phyloP scores from a whole-genome alignment of 1,284 basidiomycete genomes.

The Puccinia horiana region DNA sequence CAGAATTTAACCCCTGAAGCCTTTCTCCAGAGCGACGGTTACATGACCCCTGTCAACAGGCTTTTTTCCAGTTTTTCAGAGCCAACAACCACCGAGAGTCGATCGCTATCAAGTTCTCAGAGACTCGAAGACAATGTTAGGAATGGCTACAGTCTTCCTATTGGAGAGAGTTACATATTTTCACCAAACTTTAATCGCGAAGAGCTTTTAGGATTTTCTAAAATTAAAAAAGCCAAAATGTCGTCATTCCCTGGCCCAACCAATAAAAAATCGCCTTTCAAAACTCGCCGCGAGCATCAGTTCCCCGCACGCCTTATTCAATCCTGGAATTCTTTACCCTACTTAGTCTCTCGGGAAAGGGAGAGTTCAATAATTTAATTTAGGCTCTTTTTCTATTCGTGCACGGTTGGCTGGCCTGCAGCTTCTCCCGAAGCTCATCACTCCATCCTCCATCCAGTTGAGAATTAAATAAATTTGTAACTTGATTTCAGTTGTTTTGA shows the following conservation, averaged over 20 bases:
- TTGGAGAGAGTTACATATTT: conserved; percentile 8
- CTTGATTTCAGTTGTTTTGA: too few relatives aligned
- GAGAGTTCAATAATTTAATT: background rate
- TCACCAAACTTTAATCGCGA: background rate
- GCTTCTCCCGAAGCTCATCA: background rate
- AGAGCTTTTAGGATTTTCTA: background rate
- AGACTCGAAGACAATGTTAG: background rate
- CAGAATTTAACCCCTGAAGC: background rate
- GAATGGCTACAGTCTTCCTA: background rate
- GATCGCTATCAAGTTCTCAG: background rate
- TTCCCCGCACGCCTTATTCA: background rate
- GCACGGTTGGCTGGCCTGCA: background rate
- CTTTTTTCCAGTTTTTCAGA: conserved; percentile 2
- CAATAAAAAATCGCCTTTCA: too few relatives aligned
- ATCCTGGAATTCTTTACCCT: background rate
- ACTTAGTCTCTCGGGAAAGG: background rate
- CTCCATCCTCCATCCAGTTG: background rate
- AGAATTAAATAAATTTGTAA: too few relatives aligned
- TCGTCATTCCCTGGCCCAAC: background rate
- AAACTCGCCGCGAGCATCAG: background rate
- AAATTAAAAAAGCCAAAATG: background rate
- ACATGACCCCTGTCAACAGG: background rate
- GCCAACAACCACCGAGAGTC: background rate
- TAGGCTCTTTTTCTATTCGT: background rate
- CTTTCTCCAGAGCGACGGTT: background rate